These are phyloP conservation scores for Sporisorium scitamineum DNA, from an alignment of 1,284 basidiomycete species.

Conservation along the genomic window DNA sequence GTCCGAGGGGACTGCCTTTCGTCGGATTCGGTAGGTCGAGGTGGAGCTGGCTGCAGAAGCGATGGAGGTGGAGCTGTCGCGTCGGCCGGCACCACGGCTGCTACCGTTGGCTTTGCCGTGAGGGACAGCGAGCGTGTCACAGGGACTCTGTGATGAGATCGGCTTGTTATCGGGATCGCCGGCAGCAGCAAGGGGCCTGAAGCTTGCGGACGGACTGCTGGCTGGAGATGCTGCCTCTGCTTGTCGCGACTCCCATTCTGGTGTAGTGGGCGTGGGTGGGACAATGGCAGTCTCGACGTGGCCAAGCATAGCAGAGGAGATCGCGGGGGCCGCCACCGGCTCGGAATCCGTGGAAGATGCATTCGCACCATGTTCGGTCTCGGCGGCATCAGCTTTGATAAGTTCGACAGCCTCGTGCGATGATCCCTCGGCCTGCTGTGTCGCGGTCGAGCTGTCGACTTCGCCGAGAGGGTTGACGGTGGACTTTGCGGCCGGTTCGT, in stretches of 20 bases:
- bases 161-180: constrained; percentile 9
- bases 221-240: constrained; percentile 17
- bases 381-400: neutral
- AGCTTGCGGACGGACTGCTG: constrained; percentile 18
- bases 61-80: constrained; percentile 32
- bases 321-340: constrained; percentile 23
- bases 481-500: constrained; percentile 3
- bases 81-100: constrained; percentile 6
- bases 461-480: neutral
- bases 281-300: constrained; percentile 16
- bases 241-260: constrained; percentile 3
- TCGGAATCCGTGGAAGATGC: constrained; percentile 2
- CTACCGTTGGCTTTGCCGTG: constrained; percentile 9
- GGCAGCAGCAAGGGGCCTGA: constrained; percentile 6
- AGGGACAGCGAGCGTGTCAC: constrained; percentile 25
- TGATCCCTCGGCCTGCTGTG: neutral
- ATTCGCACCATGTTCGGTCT: neutral
- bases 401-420: neutral
- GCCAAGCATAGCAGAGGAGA: constrained; percentile 5
- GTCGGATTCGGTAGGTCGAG: constrained; percentile 47
- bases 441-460: neutral
- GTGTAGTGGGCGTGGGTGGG: constrained; percentile 23
- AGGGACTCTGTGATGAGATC: constrained; percentile 15
- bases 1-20: constrained; percentile 45
- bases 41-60: constrained; percentile 37